Conservation (phyloP, 192 early-diverging fungal genomes). For the Gamsiella multidivaricata region DNA sequence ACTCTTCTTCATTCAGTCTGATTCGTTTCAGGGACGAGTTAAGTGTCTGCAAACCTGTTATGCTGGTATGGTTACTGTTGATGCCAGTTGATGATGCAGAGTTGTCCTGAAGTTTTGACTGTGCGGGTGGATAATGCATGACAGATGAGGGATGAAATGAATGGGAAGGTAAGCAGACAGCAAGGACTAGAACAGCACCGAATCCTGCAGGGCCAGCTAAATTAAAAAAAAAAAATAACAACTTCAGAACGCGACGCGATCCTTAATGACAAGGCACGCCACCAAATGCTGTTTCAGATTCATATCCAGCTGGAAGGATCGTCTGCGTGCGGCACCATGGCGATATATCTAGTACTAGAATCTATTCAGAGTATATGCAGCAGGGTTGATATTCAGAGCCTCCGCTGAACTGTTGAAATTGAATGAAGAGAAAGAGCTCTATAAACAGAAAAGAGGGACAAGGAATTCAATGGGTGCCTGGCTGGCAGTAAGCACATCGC, state of each 20-base stretch:
- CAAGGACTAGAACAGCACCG: not conserved
- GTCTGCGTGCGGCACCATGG: too few species aligned
- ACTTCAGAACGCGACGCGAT: constrained; percentile 15
- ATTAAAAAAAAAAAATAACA: constrained; percentile 3
- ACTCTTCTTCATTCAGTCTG: constrained; percentile 29
- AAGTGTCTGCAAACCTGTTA: constrained; percentile 21
- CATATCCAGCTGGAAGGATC: not conserved
- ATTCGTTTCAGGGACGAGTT: constrained; percentile 52
- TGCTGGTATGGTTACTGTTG: not conserved
- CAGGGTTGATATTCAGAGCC: too few species aligned
- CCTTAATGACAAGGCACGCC: constrained; percentile 7
- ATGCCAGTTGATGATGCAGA: not conserved
- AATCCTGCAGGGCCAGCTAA: not conserved
- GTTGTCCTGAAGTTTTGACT: not conserved
- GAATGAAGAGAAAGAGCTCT: too few species aligned
- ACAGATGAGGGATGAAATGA: not conserved
- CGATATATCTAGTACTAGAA: too few species aligned
- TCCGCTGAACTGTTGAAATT: too few species aligned
- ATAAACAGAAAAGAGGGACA: too few species aligned
- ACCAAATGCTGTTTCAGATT: constrained; percentile 4
- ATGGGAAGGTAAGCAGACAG: not conserved
- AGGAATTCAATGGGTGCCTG: too few species aligned
- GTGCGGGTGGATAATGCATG: not conserved
- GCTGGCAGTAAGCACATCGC: too few species aligned
- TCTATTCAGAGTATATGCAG: too few species aligned